phyloP scores from a whole-genome alignment of 2,329 filamentous ascomycete species.

The Scedosporium apiospermum region DNA sequence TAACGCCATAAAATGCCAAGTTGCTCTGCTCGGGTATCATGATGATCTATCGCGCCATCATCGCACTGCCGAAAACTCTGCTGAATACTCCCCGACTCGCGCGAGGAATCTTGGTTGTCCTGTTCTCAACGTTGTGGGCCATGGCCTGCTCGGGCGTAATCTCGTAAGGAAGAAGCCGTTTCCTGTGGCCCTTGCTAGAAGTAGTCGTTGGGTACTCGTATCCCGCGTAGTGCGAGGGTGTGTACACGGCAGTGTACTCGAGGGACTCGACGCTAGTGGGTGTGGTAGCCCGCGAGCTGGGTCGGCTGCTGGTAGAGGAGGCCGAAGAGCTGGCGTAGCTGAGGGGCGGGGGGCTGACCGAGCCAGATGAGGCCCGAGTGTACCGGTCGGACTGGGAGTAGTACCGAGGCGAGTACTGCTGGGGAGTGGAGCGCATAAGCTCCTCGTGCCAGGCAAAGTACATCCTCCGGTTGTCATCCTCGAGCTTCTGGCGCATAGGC shows the following conservation, averaged over 20 bases:
- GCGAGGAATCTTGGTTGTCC: conserved; percentile 38
- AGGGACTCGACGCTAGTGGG: conserved; percentile 35
- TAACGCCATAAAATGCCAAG: neutral
- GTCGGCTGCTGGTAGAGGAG: conserved; percentile 37
- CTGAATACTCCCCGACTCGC: conserved; percentile 41
- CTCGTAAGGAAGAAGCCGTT: conserved; percentile 42
- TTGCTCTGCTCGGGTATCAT: neutral
- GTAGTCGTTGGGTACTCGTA: conserved; percentile 16
- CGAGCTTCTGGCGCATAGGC: conserved; percentile 61
- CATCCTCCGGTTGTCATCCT: conserved; percentile 38
- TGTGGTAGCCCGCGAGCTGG: conserved; percentile 41
- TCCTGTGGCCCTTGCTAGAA: conserved; percentile 15
- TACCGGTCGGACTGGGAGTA: conserved; percentile 16
- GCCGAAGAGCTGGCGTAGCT: conserved; percentile 31
- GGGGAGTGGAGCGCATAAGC: conserved; percentile 17
- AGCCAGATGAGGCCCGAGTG: conserved; percentile 25
- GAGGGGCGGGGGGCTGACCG: conserved; percentile 36
- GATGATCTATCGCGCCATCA: conserved; percentile 25
- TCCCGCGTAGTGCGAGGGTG: conserved; percentile 25
- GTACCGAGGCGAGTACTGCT: conserved; percentile 26
- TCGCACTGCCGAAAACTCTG: conserved; percentile 39
- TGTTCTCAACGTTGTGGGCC: conserved; percentile 34
- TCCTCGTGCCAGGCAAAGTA: conserved; percentile 29
- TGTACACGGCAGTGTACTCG: conserved; percentile 30
- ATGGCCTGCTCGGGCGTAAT: conserved; percentile 43